phyloP scores from a whole-genome alignment of 257 asterid species.

The Fraxinus quadrangulata region DNA sequence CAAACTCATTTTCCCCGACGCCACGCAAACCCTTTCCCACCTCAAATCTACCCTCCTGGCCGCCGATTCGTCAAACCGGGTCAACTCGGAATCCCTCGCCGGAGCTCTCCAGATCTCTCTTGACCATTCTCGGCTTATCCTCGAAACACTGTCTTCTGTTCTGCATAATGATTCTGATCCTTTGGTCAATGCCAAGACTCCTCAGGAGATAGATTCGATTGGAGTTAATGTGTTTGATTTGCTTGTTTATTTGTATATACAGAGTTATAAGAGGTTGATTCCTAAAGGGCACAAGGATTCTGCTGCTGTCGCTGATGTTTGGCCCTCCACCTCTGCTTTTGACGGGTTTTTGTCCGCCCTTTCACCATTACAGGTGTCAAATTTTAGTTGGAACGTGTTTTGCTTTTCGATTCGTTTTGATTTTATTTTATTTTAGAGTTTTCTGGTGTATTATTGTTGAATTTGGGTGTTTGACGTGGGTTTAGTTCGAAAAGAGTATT shows the following conservation, averaged over 20 bases:
- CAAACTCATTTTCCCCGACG: constrained; percentile 76
- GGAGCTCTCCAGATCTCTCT: constrained; percentile 59
- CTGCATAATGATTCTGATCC: constrained; percentile 66
- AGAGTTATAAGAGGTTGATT: constrained; percentile 80
- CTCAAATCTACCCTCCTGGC: constrained; percentile 68
- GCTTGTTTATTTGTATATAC: constrained; percentile 71
- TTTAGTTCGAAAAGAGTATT: neutral
- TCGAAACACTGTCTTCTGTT: constrained; percentile 63
- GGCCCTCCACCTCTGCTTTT: constrained; percentile 92
- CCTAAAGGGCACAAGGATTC: constrained; percentile 89
- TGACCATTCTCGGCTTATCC: constrained; percentile 69
- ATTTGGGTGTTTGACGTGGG: constrained; percentile 1
- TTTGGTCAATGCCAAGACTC: constrained; percentile 42
- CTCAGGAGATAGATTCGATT: constrained; percentile 50
- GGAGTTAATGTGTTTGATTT: constrained; percentile 78
- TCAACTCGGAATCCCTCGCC: constrained; percentile 43
- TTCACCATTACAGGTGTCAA: constrained; percentile 71
- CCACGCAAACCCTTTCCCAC: constrained; percentile 60
- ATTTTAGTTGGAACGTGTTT: neutral
- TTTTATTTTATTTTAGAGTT: neutral
- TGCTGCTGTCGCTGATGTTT: constrained; percentile 95
- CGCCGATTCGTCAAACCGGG: constrained; percentile 44
- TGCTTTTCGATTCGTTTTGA: neutral
- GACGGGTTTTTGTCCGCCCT: constrained; percentile 84
- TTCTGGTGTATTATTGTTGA: constrained; percentile 18